Evolutionary conservation across 176 grass and related monocot species (phyloP), one percentile per base, ranked within the genome.

Genomic region (Miscanthus lutarioriparius): DNA sequence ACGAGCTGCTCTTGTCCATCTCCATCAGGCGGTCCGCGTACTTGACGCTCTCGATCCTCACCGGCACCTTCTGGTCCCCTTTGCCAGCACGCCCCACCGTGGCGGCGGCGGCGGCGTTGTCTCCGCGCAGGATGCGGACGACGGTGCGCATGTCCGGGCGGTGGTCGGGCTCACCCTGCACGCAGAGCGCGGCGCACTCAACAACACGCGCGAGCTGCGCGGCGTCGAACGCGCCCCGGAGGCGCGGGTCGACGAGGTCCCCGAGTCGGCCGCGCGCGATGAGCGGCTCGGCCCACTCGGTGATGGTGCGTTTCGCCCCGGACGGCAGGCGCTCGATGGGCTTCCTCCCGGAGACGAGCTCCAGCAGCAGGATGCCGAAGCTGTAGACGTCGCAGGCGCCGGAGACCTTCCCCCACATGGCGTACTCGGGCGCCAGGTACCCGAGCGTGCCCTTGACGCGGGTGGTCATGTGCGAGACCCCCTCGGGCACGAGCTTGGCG

Each of bases 321-420:
- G 79, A 82, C 0, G 83, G 86, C 2, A 89, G 67, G 3, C 89
- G 74, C 84, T 92, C 93, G 80, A 92, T 92, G 28, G 88, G 88
- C 80, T 80, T 88, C 66, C 87, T 37, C 0, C 89, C 83, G 3
- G 82, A 88, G 0, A 92, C 51, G 3, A 89, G 82, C 76, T 92
- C 88, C 0, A 95, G 85, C 2, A 95, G 83, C 0, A 91, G 83
- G 17, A 95, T 82, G 5, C 90, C 90, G 59, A 95, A 95, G 90
- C 93, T 89, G 79, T 95, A 92, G 22, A 95, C 88, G 61, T 92
- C 90, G 76, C 90, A 92, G 4, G 82, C 82, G 4, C 89, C 86
- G 3, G 93, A 95, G 54, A 92, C 88, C 71, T 90, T 95, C 1
- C 90, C 93, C 85, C 78, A 95, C 90, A 92, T 92, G 70, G 93